Evolutionary conservation across 495 filamentous ascomycete species (phyloP).

Genomic region (Evansstolkia leycettana): DNA sequence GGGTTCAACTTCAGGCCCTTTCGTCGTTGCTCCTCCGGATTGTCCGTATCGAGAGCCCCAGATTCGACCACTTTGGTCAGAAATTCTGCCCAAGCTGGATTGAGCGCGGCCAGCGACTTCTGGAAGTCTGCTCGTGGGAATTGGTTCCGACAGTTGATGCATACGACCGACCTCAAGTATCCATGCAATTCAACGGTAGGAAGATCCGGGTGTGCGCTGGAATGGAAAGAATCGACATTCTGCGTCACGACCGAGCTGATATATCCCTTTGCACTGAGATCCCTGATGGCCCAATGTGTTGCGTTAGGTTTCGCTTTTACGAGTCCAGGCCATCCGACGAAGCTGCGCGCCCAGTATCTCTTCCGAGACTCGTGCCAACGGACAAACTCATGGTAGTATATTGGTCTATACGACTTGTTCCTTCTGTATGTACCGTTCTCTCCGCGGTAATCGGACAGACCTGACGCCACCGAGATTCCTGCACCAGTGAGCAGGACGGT

Average conservation of each 20-base stretch:
- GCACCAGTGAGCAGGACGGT: slow-evolving; percentile 84
- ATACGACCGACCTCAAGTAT: slow-evolving; percentile 68
- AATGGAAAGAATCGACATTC: slow-evolving; percentile 93
- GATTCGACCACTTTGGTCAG: slow-evolving; percentile 53
- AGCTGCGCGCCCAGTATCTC: slow-evolving; percentile 92
- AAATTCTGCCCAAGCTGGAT: slow-evolving; percentile 78
- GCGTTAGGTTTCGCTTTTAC: slow-evolving; percentile 66
- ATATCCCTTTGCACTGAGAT: slow-evolving; percentile 57
- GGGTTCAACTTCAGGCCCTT: slow-evolving; percentile 76
- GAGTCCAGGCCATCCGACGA: slow-evolving; percentile 79
- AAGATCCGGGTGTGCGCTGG: slow-evolving; percentile 58
- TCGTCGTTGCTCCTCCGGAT: slow-evolving; percentile 53
- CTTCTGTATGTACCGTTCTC: slow-evolving; percentile 81
- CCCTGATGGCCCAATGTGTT: slow-evolving; percentile 62
- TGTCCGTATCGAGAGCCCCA: slow-evolving; percentile 66
- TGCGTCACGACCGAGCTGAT: slow-evolving; percentile 78
- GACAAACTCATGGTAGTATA: slow-evolving; percentile 85
- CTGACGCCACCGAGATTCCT: slow-evolving; percentile 86
- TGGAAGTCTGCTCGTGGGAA: slow-evolving; percentile 65
- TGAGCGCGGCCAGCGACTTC: slow-evolving; percentile 58
- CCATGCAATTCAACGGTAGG: slow-evolving; percentile 82
- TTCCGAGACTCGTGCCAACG: slow-evolving; percentile 76
- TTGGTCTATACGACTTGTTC: slow-evolving; percentile 80
- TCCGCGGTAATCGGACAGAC: slow-evolving; percentile 87
- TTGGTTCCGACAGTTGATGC: slow-evolving; percentile 61